Evolutionary conservation across 257 asterid species (phyloP).

Genomic region (Salvia hispanica): DNA sequence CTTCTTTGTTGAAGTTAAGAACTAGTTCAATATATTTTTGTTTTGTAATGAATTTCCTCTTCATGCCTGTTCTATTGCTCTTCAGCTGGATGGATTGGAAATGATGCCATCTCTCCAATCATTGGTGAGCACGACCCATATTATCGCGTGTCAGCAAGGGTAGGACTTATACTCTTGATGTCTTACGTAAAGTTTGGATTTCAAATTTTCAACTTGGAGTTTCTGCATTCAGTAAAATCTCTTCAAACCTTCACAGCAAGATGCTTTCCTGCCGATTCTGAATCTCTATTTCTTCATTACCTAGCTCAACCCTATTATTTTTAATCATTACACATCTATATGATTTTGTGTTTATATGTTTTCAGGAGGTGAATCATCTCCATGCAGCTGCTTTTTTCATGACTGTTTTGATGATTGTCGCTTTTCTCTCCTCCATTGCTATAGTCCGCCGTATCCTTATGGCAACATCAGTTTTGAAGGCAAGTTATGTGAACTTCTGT

Average conservation of each 20-base stretch:
- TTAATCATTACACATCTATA: slow-evolving; percentile 9
- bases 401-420: slow-evolving; percentile 76
- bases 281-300: slow-evolving; percentile 1
- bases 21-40: background rate
- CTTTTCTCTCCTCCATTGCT: slow-evolving; percentile 88
- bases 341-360: slow-evolving; percentile 4
- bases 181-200: slow-evolving; percentile 22
- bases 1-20: background rate
- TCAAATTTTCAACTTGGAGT: slow-evolving; percentile 4
- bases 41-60: too few relatives aligned
- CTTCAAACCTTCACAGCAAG: slow-evolving; percentile 12
- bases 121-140: slow-evolving; percentile 94
- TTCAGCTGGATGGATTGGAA: slow-evolving; percentile 99
- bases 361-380: slow-evolving; percentile 87
- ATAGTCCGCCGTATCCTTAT: slow-evolving; percentile 91
- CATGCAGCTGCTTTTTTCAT: slow-evolving; percentile 85
- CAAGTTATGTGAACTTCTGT: slow-evolving; percentile 40
- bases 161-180: slow-evolving; percentile 35
- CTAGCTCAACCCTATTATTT: background rate
- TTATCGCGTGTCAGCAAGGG: slow-evolving; percentile 89
- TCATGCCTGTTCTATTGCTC: slow-evolving; percentile 24
- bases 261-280: slow-evolving; percentile 6
- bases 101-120: slow-evolving; percentile 89
- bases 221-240: background rate
- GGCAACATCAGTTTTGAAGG: slow-evolving; percentile 99